phyloP scores from a whole-genome alignment of 441 rosid species.

The Bruguiera hainesii region DNA sequence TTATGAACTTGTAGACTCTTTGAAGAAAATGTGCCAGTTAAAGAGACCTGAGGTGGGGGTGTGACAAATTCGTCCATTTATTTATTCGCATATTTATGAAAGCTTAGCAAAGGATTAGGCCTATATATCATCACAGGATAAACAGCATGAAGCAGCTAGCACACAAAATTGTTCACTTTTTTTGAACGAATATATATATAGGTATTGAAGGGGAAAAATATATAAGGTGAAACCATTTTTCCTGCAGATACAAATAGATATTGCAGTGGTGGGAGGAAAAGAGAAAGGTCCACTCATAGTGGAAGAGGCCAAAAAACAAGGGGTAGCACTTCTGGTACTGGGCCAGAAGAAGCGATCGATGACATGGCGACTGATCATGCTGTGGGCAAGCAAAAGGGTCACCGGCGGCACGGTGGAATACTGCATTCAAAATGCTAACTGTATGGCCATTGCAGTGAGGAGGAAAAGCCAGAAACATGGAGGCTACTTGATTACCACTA shows the following conservation, averaged over 20 bases:
- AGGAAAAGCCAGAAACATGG: conserved; percentile 76
- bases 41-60: conserved; percentile 75
- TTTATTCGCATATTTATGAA: no score
- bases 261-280: conserved; percentile 57
- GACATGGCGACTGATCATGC: conserved; percentile 77
- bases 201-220: no score
- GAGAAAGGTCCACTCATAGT: conserved; percentile 82
- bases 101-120: no score
- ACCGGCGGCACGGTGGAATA: conserved; percentile 62
- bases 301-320: conserved; percentile 69
- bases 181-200: no score
- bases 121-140: no score
- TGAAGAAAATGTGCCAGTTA: conserved; percentile 56
- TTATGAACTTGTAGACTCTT: conserved; percentile 40
- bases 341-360: conserved; percentile 70
- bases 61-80: not conserved
- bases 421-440: conserved; percentile 73
- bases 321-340: conserved; percentile 54
- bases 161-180: no score
- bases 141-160: no score
- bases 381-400: conserved; percentile 55
- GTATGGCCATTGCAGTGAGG: conserved; percentile 89
- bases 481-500: conserved; percentile 87
- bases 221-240: not conserved
- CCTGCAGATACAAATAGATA: conserved; percentile 61